Percentiles rank a stretch among this genome's conserved stretches.
Evolutionary conservation across 441 rosid species (phyloP).

Genomic region (Cnidoscolus chayamansa): DNA sequence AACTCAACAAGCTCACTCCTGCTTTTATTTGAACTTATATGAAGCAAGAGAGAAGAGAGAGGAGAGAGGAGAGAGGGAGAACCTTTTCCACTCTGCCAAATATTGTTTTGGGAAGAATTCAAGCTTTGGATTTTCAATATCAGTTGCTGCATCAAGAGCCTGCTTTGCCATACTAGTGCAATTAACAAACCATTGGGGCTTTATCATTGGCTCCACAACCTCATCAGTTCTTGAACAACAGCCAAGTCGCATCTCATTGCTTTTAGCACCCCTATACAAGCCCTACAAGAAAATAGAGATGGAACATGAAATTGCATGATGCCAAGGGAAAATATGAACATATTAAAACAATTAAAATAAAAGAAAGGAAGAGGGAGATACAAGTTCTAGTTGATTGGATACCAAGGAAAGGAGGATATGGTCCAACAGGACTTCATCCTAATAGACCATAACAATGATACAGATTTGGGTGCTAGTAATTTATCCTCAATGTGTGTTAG

Average conservation of each 20-base stretch:
- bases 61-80: background rate
- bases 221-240: constrained; percentile 78
- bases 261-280: constrained; percentile 66
- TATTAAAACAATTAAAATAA: background rate
- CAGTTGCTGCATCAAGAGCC: constrained; percentile 73
- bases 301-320: background rate
- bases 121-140: constrained; percentile 56
- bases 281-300: constrained; percentile 39
- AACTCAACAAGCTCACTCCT: background rate
- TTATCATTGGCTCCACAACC: constrained; percentile 84
- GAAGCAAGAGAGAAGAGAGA: constrained; percentile 3
- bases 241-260: constrained; percentile 95
- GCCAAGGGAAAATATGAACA: background rate
- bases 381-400: background rate
- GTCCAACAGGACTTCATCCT: too few species aligned
- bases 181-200: constrained; percentile 89
- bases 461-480: too few species aligned
- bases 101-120: constrained; percentile 87
- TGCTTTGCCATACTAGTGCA: constrained; percentile 68
- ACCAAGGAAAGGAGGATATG: background rate
- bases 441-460: too few species aligned
- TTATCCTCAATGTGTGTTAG: too few species aligned
- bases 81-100: constrained; percentile 76
- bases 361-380: background rate
- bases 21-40: background rate